These are phyloP conservation scores for Malus sylvestris DNA, from an alignment of 306 rosid species.

Conservation along the genomic window DNA sequence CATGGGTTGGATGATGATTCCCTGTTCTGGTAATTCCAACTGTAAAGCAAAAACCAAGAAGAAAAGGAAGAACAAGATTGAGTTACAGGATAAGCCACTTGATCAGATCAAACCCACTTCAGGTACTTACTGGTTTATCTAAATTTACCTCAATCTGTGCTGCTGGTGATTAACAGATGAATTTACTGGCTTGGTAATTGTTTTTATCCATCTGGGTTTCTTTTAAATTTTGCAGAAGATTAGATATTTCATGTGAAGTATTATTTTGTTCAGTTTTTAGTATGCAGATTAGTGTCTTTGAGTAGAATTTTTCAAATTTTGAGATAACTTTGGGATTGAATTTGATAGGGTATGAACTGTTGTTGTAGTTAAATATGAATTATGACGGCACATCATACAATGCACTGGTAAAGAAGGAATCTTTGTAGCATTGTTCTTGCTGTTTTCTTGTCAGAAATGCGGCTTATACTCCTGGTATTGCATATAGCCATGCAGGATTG, in stretches of 20 bases:
- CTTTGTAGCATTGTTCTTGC: neutral
- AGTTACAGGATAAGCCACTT: constrained; percentile 31
- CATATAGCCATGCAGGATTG: neutral
- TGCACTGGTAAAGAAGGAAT: neutral
- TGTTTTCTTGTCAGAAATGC: neutral
- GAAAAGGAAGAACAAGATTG: constrained; percentile 42
- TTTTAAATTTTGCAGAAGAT: constrained; percentile 5
- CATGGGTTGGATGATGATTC: constrained; percentile 72
- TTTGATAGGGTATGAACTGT: neutral
- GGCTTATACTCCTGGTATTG: neutral
- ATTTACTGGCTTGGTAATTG: constrained; percentile 2
- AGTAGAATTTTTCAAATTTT: neutral
- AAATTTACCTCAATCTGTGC: constrained; percentile 23
- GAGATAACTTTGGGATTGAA: constrained; percentile 3
- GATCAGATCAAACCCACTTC: constrained; percentile 51
- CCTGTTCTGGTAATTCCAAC: constrained; percentile 65
- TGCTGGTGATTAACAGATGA: neutral
- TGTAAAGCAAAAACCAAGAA: constrained; percentile 40
- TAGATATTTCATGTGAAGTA: neutral
- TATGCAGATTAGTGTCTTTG: neutral
- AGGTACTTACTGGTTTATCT: constrained; percentile 30
- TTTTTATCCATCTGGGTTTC: constrained; percentile 21
- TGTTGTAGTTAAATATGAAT: neutral
- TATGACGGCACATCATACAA: neutral
- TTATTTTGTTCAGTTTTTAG: neutral